Evolutionary conservation across 257 asterid genomes (phyloP), one percentile per base, ranked within the genome.

Genomic region (Fraxinus anomala): DNA sequence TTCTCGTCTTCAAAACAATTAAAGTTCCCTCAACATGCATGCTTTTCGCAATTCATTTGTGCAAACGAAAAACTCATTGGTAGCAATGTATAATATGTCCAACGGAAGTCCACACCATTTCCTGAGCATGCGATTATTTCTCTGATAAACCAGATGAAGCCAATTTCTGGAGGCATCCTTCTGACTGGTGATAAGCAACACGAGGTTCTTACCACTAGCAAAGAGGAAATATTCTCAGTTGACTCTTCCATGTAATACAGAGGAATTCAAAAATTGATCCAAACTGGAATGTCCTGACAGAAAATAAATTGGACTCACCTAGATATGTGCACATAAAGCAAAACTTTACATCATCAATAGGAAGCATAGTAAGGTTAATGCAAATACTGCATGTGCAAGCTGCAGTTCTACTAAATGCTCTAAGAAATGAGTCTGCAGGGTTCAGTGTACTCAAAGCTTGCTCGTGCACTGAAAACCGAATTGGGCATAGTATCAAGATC

Each of bases 401-500:
- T 91, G 97, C 91, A 78, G 79, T 69, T 84, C 92, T 49, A 76
- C 88, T 56, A 82, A 85, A 28, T 94, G 99, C 79, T 86, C 86
- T 37, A 90, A 84, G 75, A 88, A 80, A 36, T 36, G 39, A 5
- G 85, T 94, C 97, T 77, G 97, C 75, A 94, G 97, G 86, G 92
- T 92, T 79, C 97, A 91, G 91, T 87, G 89, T 92, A 97, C 89
- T 91, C 97, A 94, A 90, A 87, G 92, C 95, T 79, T 94, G 97
- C 63, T 87, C 33, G 72, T 92, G 98, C 89, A 90, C 31, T 28
- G 2, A 28, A 28, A 28, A 28, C 31, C 31, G 31, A 28, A 28
- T 28, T 28, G 31, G 31, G 31, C 31, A 28, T 28, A 28, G 31
- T 28, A 28, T 28, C 31, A 28, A 28, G 31, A 1, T 28, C 31